A percentile compares a stretch with the other conserved stretches of the same genome.
phyloP scores from a whole-genome alignment of 2,329 filamentous ascomycete species.

The Paecilomyces variotii region DNA sequence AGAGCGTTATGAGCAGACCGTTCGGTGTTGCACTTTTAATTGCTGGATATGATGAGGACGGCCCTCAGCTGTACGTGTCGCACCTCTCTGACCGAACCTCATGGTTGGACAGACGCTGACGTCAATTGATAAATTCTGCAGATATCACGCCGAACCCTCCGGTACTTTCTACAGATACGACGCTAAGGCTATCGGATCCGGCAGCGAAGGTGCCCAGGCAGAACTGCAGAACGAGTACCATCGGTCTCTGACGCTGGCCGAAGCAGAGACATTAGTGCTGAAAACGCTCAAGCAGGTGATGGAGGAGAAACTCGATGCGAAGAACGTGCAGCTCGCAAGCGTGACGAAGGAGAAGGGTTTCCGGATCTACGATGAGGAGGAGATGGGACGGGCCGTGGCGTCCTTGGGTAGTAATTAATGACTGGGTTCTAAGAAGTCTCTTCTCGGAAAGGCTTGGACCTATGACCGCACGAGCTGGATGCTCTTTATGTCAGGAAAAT shows the following conservation, averaged over 20 bases:
- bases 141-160: constrained; percentile 94
- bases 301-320: constrained; percentile 98
- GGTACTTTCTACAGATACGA: constrained; percentile 99
- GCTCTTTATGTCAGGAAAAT: not conserved
- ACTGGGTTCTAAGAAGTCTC: constrained; percentile 9
- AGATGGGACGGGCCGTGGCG: constrained; percentile 90
- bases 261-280: constrained; percentile 89
- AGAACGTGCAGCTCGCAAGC: constrained; percentile 97
- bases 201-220: constrained; percentile 93
- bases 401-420: constrained; percentile 46
- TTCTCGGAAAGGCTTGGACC: not conserved
- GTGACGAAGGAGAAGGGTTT: constrained; percentile 98
- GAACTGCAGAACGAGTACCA: constrained; percentile 99
- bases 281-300: constrained; percentile 99
- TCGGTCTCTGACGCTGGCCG: constrained; percentile 86
- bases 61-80: constrained; percentile 66
- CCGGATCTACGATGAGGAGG: constrained; percentile 95
- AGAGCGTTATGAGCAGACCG: constrained; percentile 96
- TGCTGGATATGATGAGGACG: constrained; percentile 94
- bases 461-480: not conserved
- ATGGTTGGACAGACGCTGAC: not conserved
- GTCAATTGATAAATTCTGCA: constrained; percentile 20
- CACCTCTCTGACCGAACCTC: not conserved
- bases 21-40: constrained; percentile 96
- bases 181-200: constrained; percentile 95